Evolutionary conservation across 2,329 filamentous ascomycete species (phyloP).

Genomic region (Colletotrichum destructivum): DNA sequence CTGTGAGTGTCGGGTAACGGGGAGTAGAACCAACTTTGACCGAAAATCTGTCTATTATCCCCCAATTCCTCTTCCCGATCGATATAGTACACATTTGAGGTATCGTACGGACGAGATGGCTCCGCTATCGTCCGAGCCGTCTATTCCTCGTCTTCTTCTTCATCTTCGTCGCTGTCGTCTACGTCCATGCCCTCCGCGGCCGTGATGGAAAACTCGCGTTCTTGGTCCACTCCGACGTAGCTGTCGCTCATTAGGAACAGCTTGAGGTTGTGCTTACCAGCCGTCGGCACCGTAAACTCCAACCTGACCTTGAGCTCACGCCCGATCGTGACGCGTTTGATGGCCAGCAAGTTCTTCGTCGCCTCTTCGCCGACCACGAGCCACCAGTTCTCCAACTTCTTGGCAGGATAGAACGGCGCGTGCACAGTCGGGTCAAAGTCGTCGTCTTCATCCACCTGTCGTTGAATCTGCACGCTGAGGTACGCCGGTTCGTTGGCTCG

Average conservation of each 20-base stretch:
- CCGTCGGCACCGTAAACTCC: conserved; percentile 88
- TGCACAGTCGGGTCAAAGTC: conserved; percentile 87
- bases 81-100: conserved; percentile 40
- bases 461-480: conserved; percentile 86
- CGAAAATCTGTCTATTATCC: conserved; percentile 38
- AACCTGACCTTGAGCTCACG: conserved; percentile 83
- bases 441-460: conserved; percentile 81
- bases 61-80: conserved; percentile 33
- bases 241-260: conserved; percentile 97
- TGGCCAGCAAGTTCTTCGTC: conserved; percentile 88
- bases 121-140: conserved; percentile 20
- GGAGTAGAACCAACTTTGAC: conserved; percentile 22
- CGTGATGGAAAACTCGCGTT: conserved; percentile 87
- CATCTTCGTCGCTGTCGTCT: conserved; percentile 88
- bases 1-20: background rate
- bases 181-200: conserved; percentile 96
- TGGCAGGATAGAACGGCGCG: conserved; percentile 91
- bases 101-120: conserved; percentile 31
- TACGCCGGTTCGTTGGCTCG: conserved; percentile 86
- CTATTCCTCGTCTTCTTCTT: conserved; percentile 75
- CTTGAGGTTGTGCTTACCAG: conserved; percentile 90
- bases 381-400: conserved; percentile 99
- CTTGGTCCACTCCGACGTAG: conserved; percentile 97
- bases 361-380: conserved; percentile 94
- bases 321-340: conserved; percentile 93